Conservation (phyloP, 768 basidiomycete species). For the Sarcodon sp. region DNA sequence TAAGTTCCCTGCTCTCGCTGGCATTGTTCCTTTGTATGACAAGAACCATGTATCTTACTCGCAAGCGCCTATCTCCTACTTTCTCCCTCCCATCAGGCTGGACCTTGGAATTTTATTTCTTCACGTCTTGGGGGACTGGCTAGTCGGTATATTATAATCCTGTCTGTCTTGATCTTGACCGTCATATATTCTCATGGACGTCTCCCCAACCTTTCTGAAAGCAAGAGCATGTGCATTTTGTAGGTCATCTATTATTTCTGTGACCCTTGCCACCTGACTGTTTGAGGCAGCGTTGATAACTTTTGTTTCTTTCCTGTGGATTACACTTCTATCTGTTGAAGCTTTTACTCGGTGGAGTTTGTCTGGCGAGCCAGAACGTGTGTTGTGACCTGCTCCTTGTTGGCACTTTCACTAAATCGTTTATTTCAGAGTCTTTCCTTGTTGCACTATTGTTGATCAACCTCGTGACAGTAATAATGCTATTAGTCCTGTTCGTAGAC, state of each 20-base stretch:
- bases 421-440: constrained; percentile 1
- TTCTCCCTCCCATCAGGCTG: no score
- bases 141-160: no score
- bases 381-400: background rate
- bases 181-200: no score
- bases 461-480: background rate
- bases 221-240: background rate
- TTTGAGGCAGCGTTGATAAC: no score
- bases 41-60: no score
- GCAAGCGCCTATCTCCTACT: no score
- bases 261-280: no score
- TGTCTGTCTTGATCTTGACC: no score
- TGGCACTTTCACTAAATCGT: background rate
- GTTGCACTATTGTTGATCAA: constrained; percentile 1
- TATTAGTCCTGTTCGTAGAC: background rate
- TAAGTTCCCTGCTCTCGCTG: no score
- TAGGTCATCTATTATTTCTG: background rate
- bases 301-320: background rate
- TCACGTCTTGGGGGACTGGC: no score
- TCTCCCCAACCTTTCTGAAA: background rate
- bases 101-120: no score
- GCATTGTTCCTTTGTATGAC: no score
- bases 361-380: background rate
- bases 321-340: background rate
- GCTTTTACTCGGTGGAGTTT: background rate